Evolutionary conservation across 371 early-diverging fungal species (phyloP).

Genomic region (Antonospora locustae): DNA sequence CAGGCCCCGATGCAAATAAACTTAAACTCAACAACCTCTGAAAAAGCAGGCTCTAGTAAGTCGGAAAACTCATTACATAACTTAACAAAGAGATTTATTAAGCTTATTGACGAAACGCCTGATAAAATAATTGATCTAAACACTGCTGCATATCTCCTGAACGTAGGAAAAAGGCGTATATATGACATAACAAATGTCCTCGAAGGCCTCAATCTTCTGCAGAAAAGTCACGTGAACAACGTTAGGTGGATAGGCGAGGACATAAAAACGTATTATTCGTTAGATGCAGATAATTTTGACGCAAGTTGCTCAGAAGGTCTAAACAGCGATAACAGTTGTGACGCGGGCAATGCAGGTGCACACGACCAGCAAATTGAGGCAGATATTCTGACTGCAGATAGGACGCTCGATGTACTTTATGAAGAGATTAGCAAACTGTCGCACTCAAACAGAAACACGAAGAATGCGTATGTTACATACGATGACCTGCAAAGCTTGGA

Average conservation of each 20-base stretch:
- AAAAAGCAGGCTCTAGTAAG: constrained; percentile 40
- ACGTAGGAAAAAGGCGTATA: constrained; percentile 66
- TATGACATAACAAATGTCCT: constrained; percentile 72
- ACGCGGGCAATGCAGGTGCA: too few relatives aligned
- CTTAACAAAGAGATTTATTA: constrained; percentile 63
- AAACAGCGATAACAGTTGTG: too few relatives aligned
- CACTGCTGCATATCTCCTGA: constrained; percentile 59
- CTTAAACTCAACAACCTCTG: too few relatives aligned
- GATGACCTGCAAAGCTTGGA: constrained; percentile 39
- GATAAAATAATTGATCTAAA: constrained; percentile 62
- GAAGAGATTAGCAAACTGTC: constrained; percentile 41
- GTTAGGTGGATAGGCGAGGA: constrained; percentile 60
- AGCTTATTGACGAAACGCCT: constrained; percentile 58
- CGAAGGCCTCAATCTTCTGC: constrained; percentile 63
- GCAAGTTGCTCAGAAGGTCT: too few relatives aligned
- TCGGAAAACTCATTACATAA: constrained; percentile 59
- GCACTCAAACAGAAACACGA: constrained; percentile 33
- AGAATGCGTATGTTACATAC: constrained; percentile 53
- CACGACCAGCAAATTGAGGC: too few relatives aligned
- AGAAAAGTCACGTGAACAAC: constrained; percentile 65
- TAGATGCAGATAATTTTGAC: constrained; percentile 13
- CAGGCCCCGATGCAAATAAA: too few relatives aligned
- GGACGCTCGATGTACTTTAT: too few relatives aligned
- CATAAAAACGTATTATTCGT: neutral
- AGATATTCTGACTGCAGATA: too few relatives aligned